These are phyloP conservation scores for Diplodia scrobiculata DNA, from an alignment of 2,329 filamentous ascomycete genomes.

Conservation along the genomic window DNA sequence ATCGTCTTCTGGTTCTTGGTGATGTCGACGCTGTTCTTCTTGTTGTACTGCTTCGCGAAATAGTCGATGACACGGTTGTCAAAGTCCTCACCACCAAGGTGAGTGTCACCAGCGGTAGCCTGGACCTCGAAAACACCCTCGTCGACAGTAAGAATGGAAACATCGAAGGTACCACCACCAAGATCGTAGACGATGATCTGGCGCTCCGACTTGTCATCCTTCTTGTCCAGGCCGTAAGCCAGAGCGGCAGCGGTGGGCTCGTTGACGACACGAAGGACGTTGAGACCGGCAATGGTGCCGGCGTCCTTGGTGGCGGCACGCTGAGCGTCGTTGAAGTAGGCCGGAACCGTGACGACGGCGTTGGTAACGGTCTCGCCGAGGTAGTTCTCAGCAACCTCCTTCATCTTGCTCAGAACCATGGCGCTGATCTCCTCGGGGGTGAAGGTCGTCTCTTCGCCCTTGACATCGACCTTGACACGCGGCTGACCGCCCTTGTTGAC, in stretches of 20 bases:
- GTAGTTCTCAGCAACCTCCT: slow-evolving; percentile 77
- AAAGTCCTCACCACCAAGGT: slow-evolving; percentile 98
- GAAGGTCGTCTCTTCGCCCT: slow-evolving; percentile 67
- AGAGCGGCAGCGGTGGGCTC: slow-evolving; percentile 94
- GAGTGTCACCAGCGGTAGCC: slow-evolving; percentile 93
- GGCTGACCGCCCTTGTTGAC: slow-evolving; percentile 88
- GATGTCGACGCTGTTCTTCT: slow-evolving; percentile 91
- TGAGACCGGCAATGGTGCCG: slow-evolving; percentile 86
- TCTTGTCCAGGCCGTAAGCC: slow-evolving; percentile 74
- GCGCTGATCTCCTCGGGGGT: slow-evolving; percentile 75
- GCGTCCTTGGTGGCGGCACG: slow-evolving; percentile 96
- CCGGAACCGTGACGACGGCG: slow-evolving; percentile 90
- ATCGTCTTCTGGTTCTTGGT: slow-evolving; percentile 95
- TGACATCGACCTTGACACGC: slow-evolving; percentile 72
- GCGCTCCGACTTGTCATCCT: slow-evolving; percentile 42
- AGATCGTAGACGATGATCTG: slow-evolving; percentile 49
- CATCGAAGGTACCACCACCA: slow-evolving; percentile 49
- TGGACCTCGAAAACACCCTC: slow-evolving; percentile 91
- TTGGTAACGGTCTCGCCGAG: slow-evolving; percentile 81
- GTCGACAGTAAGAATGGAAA: slow-evolving; percentile 58
- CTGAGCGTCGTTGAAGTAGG: slow-evolving; percentile 99
- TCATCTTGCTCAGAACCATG: slow-evolving; percentile 84
- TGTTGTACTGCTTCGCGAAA: slow-evolving; percentile 98
- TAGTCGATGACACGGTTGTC: slow-evolving; percentile 96
- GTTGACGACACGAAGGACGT: slow-evolving; percentile 94